Percentiles rank a stretch among this genome's conserved stretches.
phyloP scores from a whole-genome alignment of 495 filamentous ascomycete genomes.

The Aspergillus sclerotioniger region DNA sequence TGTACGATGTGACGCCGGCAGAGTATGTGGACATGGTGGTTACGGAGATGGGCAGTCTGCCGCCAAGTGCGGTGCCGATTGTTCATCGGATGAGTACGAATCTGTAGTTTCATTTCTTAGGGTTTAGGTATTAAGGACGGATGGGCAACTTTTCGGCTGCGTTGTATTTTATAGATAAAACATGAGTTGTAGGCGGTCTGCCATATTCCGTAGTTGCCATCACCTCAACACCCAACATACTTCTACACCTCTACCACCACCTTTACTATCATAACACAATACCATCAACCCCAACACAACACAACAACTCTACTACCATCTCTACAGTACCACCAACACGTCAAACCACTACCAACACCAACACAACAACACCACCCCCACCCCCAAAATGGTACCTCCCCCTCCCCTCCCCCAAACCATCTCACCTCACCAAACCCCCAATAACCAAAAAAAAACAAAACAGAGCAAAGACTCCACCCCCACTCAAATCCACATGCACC shows the following conservation, averaged over 20 bases:
- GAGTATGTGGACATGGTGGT: conserved; percentile 85
- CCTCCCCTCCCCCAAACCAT: not conserved
- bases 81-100: conserved; percentile 52
- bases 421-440: conserved; percentile 4
- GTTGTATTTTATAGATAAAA: too few relatives aligned
- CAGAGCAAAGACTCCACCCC: conserved; percentile 87
- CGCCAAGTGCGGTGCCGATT: conserved; percentile 74
- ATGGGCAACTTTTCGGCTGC: not conserved
- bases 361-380: not conserved
- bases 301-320: not conserved
- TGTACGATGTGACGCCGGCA: conserved; percentile 94
- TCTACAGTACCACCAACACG: not conserved
- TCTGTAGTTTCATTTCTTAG: conserved; percentile 22
- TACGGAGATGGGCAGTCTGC: conserved; percentile 85
- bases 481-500: conserved; percentile 85
- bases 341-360: not conserved
- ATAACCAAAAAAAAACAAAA: conserved; percentile 60
- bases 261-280: not conserved
- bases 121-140: not conserved
- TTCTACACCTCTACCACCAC: not conserved
- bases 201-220: not conserved
- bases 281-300: not conserved
- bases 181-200: not conserved
- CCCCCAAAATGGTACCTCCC: conserved; percentile 19
- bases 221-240: not conserved